Base-by-base conservation (phyloP, 164 flowering plant genomes). In the Vitis cinerea region DNA sequence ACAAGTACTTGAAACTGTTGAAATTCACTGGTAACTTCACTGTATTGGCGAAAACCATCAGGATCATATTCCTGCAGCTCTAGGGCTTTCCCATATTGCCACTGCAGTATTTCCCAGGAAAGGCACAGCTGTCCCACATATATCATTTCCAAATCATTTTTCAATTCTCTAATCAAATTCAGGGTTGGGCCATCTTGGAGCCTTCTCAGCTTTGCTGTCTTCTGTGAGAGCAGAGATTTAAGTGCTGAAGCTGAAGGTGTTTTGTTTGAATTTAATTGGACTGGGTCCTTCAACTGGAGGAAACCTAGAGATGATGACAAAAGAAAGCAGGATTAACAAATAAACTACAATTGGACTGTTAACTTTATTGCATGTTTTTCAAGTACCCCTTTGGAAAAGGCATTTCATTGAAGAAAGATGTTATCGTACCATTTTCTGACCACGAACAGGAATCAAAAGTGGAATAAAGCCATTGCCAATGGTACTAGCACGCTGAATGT, bases 41-140 rank as follows among this genome's bases (percentile, higher is more conserved):
- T 87, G 66, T 85, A 91, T 2, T 73, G 81, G 5, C 76, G 82
- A 66, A 49, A 50, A 0, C 81, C 82, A 5, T 79, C 62, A 3
- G 80, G 58, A 72, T 90, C 92, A 59, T 74, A 53, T 13, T 77
- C 81, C 15, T 72, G 73, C 58, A 91, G 64, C 51, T 90, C 87
- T n/a, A 60, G 59, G 44, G 79, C 79, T 82, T 84, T 88, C 16
- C 51, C 29, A 65, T 79, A 77, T 71, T 91, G 94, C 98, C 98
- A 93, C 14, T 80, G 74, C n/a, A 95, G 87, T 31, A 91, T 84
- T 76, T 95, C 98, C 98, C 97, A 95, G 0, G 98, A 95, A 3
- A 93, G 89, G 71, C 99, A 93, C 15, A 81, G 29, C 17, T 95
- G 98, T 56, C 97, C 96, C 9, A 90, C 88, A 74, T 95, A 95